Evolutionary conservation across 2,329 filamentous ascomycete species (phyloP), one percentile per base, ranked within the genome.

Genomic region (Verticillium isaacii): DNA sequence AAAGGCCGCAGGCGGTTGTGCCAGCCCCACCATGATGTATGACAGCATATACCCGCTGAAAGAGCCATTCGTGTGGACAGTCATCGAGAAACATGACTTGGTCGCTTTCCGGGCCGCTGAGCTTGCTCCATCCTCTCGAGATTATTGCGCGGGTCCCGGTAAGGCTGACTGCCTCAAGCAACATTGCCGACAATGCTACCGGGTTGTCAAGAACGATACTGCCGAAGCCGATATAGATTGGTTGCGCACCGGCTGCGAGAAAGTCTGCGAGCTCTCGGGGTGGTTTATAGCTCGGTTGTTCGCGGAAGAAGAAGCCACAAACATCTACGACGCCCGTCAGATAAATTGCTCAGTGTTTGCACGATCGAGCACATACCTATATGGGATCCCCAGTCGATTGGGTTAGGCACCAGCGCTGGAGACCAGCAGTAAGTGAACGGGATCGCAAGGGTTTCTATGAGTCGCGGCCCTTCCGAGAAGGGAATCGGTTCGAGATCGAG

Each of bases 351-450:
- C n/a, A 17, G 8, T 23, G 23, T 29, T 2, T 9, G 1, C 25
- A 2, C 19, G 7, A 29, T 17, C 4, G 7, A 5, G 45, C 5
- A n/a, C 63, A 0, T 81, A 67, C 82, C 82, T 36, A 90, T 88
- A 60, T 88, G 80, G 1, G 79, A 72, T 0, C 79, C 81, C 88
- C 88, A 90, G 67, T 90, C 88, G 1, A 76, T 76, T 0, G 88
- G 88, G 66, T 90, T 90, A 0, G 85, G 82, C 0, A 90, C 86
- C 15, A 90, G 72, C 5, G 86, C 81, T 0, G 87, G 86, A 0
- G 87, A 90, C 90, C 90, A 93, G 71, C 90, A 91, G 67, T 93
- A 94, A 0, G 91, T 92, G 62, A 88, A 89, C 0, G 91, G 90
- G 6, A 93, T 82, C 56, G 81, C 81, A 19, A 93, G 74, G 7